Conservation (phyloP, 139 green algal species). For the Dunaliella sp. region DNA sequence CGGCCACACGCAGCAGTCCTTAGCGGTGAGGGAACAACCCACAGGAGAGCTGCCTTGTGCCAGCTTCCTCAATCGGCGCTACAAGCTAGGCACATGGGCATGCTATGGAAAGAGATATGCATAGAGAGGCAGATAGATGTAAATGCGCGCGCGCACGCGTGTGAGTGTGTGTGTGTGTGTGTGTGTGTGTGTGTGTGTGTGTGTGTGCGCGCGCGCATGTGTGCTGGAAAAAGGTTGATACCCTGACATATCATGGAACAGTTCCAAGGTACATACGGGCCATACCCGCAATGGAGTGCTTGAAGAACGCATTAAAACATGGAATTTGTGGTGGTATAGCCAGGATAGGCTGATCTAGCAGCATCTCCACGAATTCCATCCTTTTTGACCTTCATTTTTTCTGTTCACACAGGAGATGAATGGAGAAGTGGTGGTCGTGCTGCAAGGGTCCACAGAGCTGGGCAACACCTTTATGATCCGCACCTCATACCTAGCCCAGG, state of each 20-base stretch:
- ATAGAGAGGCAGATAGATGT: not conserved
- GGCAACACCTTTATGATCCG: slow-evolving; percentile 80
- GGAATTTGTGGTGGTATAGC: too few species aligned
- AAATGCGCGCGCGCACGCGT: not conserved
- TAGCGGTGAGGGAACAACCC: slow-evolving; percentile 44
- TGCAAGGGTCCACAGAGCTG: slow-evolving; percentile 77
- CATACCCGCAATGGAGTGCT: too few species aligned
- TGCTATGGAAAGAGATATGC: not conserved
- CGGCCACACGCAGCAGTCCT: slow-evolving; percentile 65
- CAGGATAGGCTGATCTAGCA: too few species aligned
- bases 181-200: too few species aligned
- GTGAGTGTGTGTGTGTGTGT: not conserved
- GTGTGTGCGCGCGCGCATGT: too few species aligned
- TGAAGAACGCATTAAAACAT: too few species aligned
- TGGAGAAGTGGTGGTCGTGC: slow-evolving; percentile 83
- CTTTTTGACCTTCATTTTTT: too few species aligned
- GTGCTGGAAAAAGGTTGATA: too few species aligned
- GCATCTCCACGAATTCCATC: too few species aligned
- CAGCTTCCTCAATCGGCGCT: not conserved
- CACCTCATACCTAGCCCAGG: slow-evolving; percentile 71
- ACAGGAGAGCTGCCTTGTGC: not conserved
- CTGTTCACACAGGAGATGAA: slow-evolving; percentile 49
- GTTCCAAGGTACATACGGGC: too few species aligned
- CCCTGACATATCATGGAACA: too few species aligned
- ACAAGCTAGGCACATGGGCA: not conserved